These are phyloP conservation scores for Pseudogymnoascus destructans DNA, from an alignment of 2,329 filamentous ascomycete species.

Conservation along the genomic window DNA sequence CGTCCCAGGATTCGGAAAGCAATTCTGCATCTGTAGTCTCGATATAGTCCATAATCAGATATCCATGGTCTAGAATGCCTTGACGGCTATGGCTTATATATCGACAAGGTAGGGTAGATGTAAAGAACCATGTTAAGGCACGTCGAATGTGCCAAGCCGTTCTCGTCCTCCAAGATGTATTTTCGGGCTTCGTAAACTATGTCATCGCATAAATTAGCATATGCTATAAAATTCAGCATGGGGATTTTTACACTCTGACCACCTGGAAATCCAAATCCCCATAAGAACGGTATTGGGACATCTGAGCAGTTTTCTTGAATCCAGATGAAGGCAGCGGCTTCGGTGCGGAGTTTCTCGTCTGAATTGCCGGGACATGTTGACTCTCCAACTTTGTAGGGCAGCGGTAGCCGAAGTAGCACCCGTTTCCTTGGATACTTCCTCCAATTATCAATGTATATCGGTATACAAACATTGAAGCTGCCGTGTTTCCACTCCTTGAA, in stretches of 20 bases:
- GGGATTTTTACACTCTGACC: constrained; percentile 14
- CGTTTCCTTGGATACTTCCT: too few species aligned
- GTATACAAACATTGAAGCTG: too few species aligned
- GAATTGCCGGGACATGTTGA: constrained; percentile 27
- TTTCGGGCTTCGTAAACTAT: constrained; percentile 15
- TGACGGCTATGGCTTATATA: constrained; percentile 17
- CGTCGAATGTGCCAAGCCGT: constrained; percentile 10
- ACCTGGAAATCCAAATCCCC: constrained; percentile 26
- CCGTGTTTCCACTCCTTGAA: too few species aligned
- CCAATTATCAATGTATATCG: too few species aligned
- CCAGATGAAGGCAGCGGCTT: constrained; percentile 31
- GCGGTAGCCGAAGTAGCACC: constrained; percentile 18
- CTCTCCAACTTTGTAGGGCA: constrained; percentile 30
- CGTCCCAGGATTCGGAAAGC: too few species aligned
- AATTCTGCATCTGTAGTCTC: too few species aligned
- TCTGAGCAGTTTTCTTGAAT: constrained; percentile 28
- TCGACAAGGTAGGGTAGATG: constrained; percentile 16
- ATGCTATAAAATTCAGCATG: too few species aligned
- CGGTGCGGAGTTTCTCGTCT: constrained; percentile 32
- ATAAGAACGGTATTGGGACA: constrained; percentile 27
- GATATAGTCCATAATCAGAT: too few species aligned
- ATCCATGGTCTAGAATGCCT: neutral
- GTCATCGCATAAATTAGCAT: too few species aligned
- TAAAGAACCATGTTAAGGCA: constrained; percentile 17
- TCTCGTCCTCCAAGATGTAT: neutral